These are phyloP conservation scores for Lolium perenne DNA, from an alignment of 176 grass and related monocot species.

Conservation along the genomic window DNA sequence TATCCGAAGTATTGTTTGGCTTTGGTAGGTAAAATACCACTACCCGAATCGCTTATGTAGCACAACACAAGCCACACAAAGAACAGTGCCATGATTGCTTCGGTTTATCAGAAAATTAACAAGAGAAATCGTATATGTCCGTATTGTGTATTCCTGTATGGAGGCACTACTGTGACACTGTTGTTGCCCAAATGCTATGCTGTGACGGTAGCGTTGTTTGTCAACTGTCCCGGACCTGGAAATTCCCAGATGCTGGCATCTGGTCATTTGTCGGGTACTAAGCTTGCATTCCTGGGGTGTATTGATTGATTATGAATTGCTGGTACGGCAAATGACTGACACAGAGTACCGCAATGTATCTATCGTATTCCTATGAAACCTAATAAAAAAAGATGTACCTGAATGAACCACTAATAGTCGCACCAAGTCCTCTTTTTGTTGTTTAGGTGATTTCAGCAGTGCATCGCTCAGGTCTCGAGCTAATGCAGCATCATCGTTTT, in stretches of 20 bases:
- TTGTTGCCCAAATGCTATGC: not conserved
- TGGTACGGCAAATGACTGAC: not conserved
- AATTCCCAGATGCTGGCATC: not conserved
- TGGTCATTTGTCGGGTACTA: not conserved
- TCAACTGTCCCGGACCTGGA: not conserved
- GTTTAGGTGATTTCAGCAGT: conserved; percentile 29
- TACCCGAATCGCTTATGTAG: not conserved
- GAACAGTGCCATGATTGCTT: not conserved
- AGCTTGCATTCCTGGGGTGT: not conserved
- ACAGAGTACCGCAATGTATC: not conserved
- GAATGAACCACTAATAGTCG: not conserved
- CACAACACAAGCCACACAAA: not conserved
- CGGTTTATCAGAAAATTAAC: conserved; percentile 5
- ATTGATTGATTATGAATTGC: not conserved
- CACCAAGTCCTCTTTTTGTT: not conserved
- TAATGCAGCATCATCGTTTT: conserved; percentile 37
- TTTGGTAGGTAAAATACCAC: not conserved
- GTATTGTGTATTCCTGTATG: not conserved
- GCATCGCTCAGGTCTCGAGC: not conserved
- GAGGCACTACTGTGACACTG: not conserved
- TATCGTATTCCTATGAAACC: not conserved
- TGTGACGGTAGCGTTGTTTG: not conserved
- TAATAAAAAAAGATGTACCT: conserved; percentile 33
- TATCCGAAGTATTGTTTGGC: not conserved
- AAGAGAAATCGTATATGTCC: not conserved